phyloP scores from a whole-genome alignment of 179 eudicot genomes.

The Drosera spatulata region DNA sequence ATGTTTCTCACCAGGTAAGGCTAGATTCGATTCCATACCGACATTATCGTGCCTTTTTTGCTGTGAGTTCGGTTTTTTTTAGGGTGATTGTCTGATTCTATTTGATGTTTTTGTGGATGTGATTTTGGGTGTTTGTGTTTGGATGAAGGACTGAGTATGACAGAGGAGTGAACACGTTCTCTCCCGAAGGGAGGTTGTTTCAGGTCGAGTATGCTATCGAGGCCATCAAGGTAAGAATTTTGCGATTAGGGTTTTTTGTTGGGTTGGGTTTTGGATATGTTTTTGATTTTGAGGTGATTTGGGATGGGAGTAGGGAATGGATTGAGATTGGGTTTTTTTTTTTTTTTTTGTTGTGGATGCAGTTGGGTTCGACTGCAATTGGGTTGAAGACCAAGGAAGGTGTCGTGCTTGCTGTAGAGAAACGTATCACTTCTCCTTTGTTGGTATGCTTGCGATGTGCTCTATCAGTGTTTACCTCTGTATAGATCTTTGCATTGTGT shows the following conservation, averaged over 20 bases:
- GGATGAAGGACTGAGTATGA: conserved; percentile 90
- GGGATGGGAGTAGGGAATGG: background rate
- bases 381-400: conserved; percentile 96
- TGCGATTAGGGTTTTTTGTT: too few species aligned
- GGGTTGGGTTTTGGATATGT: background rate
- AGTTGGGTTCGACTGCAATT: conserved; percentile 98
- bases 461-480: too few species aligned
- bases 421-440: conserved; percentile 96
- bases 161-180: conserved; percentile 98
- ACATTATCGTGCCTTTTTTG: conserved; percentile 14
- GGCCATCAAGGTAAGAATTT: conserved; percentile 72
- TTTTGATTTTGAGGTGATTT: background rate
- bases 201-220: conserved; percentile 99
- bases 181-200: conserved; percentile 97
- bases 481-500: too few species aligned
- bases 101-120: background rate
- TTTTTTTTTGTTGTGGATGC: conserved; percentile 5
- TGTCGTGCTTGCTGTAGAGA: conserved; percentile 97
- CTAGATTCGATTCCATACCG: conserved; percentile 1
- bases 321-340: background rate
- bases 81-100: background rate
- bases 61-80: background rate
- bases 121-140: background rate
- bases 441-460: conserved; percentile 32
- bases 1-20: conserved; percentile 84